Evolutionary conservation across 352 stramenopile species (phyloP), one percentile per base, ranked within the genome.

Genomic region (Phytopythium ostracodes): DNA sequence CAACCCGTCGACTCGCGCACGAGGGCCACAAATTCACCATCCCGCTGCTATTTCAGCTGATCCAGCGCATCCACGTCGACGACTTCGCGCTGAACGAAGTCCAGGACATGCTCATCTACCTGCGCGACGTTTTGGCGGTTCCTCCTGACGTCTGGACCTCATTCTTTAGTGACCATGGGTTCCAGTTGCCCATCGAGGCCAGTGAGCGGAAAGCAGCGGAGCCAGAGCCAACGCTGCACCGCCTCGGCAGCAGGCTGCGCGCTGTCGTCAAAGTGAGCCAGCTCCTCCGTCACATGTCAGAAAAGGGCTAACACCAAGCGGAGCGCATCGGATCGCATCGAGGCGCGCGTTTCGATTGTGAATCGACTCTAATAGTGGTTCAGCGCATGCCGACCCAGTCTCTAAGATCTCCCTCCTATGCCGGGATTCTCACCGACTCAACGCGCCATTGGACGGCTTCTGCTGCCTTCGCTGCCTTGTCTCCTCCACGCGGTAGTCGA

Each of bases 401-500:
- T 60, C 54, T 60, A 51, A 51, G 46, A n/a, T 59, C 36, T 58
- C 52, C 33, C 36, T 58, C 52, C 33, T 17, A 47, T 8, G 42
- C 42, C 22, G 8, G 53, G 22, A 12, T 24, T 11, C 11, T 51
- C 38, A 57, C 25, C 55, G 36, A 2, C 18, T 33, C 17, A 40
- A 1, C 22, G 25, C 10, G 17, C 31, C 52, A 53, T 27, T 59
- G 12, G 53, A 35, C 38, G 55, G 56, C 31, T 72, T 62, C 43
- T 77, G 60, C 62, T 69, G 36, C 51, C 69, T 71, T 22, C 55
- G 60, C 61, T 66, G 54, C 25, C 65, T 64, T 14, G 57, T 67
- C 53, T 71, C 66, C 18, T 79, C 75, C 20, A 92, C 70, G 60
- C 84, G 75, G 33, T 89, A 80, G 53, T 94, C 85, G 51, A 94